Conservation (phyloP, 2,329 filamentous ascomycete species). For the Truncatella angustata region DNA sequence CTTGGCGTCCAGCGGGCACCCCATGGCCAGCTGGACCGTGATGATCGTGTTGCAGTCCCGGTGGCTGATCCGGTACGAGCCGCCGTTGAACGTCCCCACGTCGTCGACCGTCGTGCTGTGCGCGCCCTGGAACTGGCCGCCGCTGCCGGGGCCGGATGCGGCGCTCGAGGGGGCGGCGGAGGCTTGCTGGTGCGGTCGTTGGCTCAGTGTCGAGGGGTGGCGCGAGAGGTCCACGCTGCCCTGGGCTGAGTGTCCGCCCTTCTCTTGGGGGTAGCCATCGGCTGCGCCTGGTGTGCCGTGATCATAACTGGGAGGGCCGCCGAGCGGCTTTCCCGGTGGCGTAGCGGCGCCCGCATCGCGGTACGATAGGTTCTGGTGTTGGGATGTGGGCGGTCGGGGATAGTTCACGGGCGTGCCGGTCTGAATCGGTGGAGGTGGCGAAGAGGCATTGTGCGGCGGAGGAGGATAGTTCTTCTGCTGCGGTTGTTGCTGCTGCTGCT, state of each 20-base stretch:
- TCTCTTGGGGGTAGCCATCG: conserved; percentile 31
- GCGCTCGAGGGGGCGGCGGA: conserved; percentile 20
- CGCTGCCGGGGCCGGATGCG: conserved; percentile 37
- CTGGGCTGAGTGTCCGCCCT: conserved; percentile 16
- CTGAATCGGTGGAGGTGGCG: conserved; percentile 21
- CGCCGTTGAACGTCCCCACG: conserved; percentile 95
- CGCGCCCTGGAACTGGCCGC: conserved; percentile 62
- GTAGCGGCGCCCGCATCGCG: conserved; percentile 32
- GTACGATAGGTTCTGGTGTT: conserved; percentile 26
- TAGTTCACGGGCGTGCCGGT: conserved; percentile 27
- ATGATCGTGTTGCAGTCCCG: conserved; percentile 86
- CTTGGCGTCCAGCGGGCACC: conserved; percentile 77
- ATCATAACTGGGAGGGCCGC: conserved; percentile 23
- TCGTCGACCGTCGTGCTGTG: conserved; percentile 66
- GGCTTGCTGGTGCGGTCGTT: not conserved
- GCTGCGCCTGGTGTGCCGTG: conserved; percentile 19
- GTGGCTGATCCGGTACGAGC: conserved; percentile 90
- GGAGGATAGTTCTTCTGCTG: conserved; percentile 26
- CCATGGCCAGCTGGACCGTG: conserved; percentile 85
- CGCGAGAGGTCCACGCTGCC: conserved; percentile 15
- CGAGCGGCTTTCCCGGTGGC: conserved; percentile 20
- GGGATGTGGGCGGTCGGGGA: conserved; percentile 33
- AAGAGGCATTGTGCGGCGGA: conserved; percentile 26
- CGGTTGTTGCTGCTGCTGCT: conserved; percentile 24
- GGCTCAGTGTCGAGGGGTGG: conserved; percentile 13